Percentiles rank a stretch among this genome's conserved stretches.
These are phyloP conservation scores for Trichoderma erinaceum DNA, from an alignment of 495 filamentous ascomycete genomes.

Conservation along the genomic window DNA sequence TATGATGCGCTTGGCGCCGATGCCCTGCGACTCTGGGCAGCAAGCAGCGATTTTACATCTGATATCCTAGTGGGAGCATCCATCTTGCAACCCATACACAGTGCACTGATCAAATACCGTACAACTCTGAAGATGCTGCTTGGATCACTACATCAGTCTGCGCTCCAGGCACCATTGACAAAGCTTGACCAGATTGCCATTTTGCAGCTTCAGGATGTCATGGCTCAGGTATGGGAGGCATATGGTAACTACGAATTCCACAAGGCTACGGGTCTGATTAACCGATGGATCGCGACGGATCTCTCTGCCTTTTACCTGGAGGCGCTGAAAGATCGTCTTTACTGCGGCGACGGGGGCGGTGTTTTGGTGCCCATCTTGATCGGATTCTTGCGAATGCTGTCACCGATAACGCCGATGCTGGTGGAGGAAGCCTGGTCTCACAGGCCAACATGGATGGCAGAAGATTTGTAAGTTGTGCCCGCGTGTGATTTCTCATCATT, in stretches of 20 bases:
- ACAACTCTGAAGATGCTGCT: conserved; percentile 82
- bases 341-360: conserved; percentile 63
- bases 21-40: conserved; percentile 87
- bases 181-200: conserved; percentile 70
- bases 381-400: conserved; percentile 67
- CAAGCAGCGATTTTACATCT: conserved; percentile 81
- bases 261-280: conserved; percentile 65
- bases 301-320: conserved; percentile 94
- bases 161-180: conserved; percentile 37
- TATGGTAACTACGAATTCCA: conserved; percentile 75
- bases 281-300: conserved; percentile 71
- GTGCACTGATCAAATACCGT: conserved; percentile 73
- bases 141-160: conserved; percentile 65
- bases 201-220: conserved; percentile 59
- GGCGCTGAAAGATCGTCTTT: conserved; percentile 80
- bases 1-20: conserved; percentile 60
- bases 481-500: neutral
- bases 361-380: conserved; percentile 65
- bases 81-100: conserved; percentile 67
- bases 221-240: conserved; percentile 50
- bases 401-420: conserved; percentile 75
- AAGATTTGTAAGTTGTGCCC: conserved; percentile 26
- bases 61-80: conserved; percentile 75
- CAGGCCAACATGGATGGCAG: conserved; percentile 56
- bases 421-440: conserved; percentile 86